Evolutionary conservation across 495 filamentous ascomycete genomes (phyloP).

Genomic region (Aspergillus affinis): DNA sequence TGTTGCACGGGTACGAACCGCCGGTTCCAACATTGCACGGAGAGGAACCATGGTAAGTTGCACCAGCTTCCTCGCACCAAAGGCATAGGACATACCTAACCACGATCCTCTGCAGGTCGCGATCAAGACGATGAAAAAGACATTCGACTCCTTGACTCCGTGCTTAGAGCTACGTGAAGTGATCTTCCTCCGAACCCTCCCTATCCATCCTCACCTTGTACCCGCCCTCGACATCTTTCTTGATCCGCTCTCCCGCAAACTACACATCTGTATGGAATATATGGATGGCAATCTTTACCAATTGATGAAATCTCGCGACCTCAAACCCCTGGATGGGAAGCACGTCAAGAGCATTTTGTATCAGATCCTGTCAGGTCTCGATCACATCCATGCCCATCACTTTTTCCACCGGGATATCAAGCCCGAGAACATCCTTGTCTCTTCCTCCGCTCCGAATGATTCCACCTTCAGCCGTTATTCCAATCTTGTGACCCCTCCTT

Average conservation of each 20-base stretch:
- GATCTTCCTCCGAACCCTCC: conserved; percentile 88
- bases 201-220: conserved; percentile 85
- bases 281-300: conserved; percentile 99
- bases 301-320: conserved; percentile 96
- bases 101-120: conserved; percentile 64
- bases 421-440: conserved; percentile 97
- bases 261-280: conserved; percentile 99
- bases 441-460: conserved; percentile 83
- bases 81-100: neutral
- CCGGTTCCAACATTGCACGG: conserved; percentile 84
- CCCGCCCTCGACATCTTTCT: conserved; percentile 98
- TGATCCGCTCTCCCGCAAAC: conserved; percentile 89
- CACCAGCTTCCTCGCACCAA: conserved; percentile 13
- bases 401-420: conserved; percentile 99
- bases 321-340: conserved; percentile 83
- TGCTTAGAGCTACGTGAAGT: conserved; percentile 95
- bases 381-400: conserved; percentile 94
- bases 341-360: conserved; percentile 98
- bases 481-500: conserved; percentile 87
- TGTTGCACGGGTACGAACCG: conserved; percentile 83
- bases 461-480: conserved; percentile 90
- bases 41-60: conserved; percentile 84
- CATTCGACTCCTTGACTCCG: conserved; percentile 84
- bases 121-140: conserved; percentile 99
- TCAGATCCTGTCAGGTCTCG: conserved; percentile 92